phyloP scores from a whole-genome alignment of 805 yeast species.

The Saturnispora zaruensis region DNA sequence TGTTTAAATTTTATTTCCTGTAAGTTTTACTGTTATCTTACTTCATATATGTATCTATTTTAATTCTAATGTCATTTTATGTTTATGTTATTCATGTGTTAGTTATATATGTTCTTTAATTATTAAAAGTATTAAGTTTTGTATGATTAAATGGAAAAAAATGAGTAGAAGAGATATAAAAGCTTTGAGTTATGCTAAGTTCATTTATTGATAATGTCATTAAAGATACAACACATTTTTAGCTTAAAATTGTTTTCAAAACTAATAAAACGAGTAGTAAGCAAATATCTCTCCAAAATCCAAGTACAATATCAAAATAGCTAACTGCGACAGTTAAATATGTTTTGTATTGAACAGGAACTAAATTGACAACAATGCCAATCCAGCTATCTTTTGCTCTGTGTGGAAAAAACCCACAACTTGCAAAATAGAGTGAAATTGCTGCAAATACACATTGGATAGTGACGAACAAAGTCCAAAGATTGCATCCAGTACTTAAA shows the following conservation, averaged over 20 bases:
- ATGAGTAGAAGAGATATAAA: constrained; percentile 1
- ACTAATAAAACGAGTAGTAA: constrained; percentile 24
- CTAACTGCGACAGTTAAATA: constrained; percentile 15
- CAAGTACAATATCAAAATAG: constrained; percentile 22
- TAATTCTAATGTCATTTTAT: background rate
- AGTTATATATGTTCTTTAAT: too few species aligned
- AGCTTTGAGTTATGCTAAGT: background rate
- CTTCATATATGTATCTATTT: background rate
- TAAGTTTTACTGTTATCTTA: background rate
- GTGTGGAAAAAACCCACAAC: constrained; percentile 9
- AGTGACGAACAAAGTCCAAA: constrained; percentile 20
- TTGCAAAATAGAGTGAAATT: constrained; percentile 13
- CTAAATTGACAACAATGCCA: constrained; percentile 17
- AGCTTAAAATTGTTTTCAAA: constrained; percentile 10
- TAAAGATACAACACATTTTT: too few species aligned
- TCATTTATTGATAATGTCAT: background rate
- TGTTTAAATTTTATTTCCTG: background rate
- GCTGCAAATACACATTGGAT: constrained; percentile 19
- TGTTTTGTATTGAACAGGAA: constrained; percentile 17
- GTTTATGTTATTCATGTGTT: too few species aligned
- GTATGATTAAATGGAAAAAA: background rate
- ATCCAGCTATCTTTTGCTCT: constrained; percentile 14
- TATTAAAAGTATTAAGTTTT: too few species aligned
- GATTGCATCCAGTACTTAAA: constrained; percentile 6
- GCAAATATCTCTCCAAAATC: constrained; percentile 22